phyloP scores from a whole-genome alignment of 805 yeast species.

The Wickerhamomyces strasburgensis region DNA sequence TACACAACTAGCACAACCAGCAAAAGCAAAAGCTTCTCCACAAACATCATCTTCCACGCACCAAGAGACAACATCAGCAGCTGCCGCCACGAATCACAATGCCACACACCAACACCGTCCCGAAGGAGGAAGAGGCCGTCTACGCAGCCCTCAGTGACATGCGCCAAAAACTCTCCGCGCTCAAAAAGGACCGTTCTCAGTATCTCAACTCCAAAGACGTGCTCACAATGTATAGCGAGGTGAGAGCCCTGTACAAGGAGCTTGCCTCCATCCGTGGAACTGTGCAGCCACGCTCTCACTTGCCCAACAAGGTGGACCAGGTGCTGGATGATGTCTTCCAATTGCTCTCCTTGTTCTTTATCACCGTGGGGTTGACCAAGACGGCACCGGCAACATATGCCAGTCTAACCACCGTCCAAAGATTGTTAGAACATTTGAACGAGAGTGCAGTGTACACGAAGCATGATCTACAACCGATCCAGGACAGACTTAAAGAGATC shows the following conservation, averaged over 20 bases:
- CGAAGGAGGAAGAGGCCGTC: slow-evolving; percentile 32
- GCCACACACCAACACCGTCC: slow-evolving; percentile 32
- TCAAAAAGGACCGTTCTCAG: slow-evolving; percentile 61
- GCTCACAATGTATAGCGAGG: slow-evolving; percentile 51
- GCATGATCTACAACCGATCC: slow-evolving; percentile 77
- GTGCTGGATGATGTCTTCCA: slow-evolving; percentile 88
- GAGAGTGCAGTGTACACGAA: slow-evolving; percentile 80
- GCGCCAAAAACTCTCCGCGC: slow-evolving; percentile 37
- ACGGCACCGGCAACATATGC: slow-evolving; percentile 95
- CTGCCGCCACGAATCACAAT: too few species aligned
- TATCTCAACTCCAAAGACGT: slow-evolving; percentile 67
- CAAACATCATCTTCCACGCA: too few species aligned
- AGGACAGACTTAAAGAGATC: slow-evolving; percentile 68
- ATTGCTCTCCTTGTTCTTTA: slow-evolving; percentile 75
- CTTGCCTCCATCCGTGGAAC: slow-evolving; percentile 39
- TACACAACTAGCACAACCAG: too few species aligned
- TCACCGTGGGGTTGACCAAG: slow-evolving; percentile 87
- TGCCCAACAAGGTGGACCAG: slow-evolving; percentile 52
- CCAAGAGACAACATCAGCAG: too few species aligned
- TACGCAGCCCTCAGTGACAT: slow-evolving; percentile 37
- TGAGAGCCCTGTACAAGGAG: slow-evolving; percentile 48
- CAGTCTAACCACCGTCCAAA: slow-evolving; percentile 78
- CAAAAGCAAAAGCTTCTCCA: neutral
- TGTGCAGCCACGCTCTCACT: slow-evolving; percentile 23
- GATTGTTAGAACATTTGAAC: slow-evolving; percentile 74